phyloP scores from a whole-genome alignment of 495 filamentous ascomycete species.

The Haplographium delicatum region DNA sequence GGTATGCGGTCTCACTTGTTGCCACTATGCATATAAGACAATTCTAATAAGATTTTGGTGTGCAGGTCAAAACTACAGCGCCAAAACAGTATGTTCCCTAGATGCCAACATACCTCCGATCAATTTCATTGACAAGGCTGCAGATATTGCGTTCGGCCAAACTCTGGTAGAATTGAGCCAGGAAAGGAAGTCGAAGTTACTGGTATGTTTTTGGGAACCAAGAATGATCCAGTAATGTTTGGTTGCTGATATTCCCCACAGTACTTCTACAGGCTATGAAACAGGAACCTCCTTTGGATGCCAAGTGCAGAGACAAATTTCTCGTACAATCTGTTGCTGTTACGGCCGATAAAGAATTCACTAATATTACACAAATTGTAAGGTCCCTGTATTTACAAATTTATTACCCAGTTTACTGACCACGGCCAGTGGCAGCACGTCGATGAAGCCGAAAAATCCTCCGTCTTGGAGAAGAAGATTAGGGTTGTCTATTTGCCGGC shows the following conservation, averaged over 20 bases:
- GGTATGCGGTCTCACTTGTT: constrained; percentile 43
- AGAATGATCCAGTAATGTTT: too few species aligned
- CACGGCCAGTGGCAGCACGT: constrained; percentile 64
- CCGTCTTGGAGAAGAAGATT: constrained; percentile 91
- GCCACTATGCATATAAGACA: background rate
- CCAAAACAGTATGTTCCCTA: constrained; percentile 82
- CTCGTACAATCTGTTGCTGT: constrained; percentile 91
- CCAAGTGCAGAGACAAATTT: constrained; percentile 95
- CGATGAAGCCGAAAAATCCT: constrained; percentile 67
- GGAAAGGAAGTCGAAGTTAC: constrained; percentile 86
- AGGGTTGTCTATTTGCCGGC: constrained; percentile 77
- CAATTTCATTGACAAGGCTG: constrained; percentile 22
- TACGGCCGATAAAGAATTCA: constrained; percentile 74
- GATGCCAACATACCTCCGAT: background rate
- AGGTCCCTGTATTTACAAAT: constrained; percentile 27
- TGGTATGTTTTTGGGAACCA: constrained; percentile 63
- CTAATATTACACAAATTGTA: constrained; percentile 75
- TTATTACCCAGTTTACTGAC: constrained; percentile 8
- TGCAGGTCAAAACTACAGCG: constrained; percentile 95
- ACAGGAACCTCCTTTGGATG: constrained; percentile 78
- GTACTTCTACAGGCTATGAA: constrained; percentile 98
- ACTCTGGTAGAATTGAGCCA: constrained; percentile 90
- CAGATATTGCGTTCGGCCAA: constrained; percentile 97
- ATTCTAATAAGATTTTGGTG: constrained; percentile 1
- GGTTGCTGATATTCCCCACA: constrained; percentile 30